Evolutionary conservation across 495 filamentous ascomycete species (phyloP).

Genomic region (Parathielavia hyrcaniae): DNA sequence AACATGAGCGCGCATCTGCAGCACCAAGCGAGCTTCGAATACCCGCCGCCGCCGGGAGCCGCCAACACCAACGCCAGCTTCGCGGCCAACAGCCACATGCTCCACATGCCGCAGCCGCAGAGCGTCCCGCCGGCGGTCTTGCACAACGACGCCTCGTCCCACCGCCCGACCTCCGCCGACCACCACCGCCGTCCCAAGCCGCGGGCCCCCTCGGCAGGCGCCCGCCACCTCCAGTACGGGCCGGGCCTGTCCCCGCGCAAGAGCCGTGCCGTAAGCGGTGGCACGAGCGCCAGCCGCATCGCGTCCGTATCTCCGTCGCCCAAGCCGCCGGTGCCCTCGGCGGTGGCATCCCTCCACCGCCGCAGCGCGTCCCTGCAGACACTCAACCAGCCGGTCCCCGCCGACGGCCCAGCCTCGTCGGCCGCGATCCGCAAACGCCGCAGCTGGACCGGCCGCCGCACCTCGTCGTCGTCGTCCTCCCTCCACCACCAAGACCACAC

Average conservation of each 20-base stretch:
- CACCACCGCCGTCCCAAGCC: slow-evolving; percentile 33
- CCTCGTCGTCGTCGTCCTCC: neutral
- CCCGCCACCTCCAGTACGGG: slow-evolving; percentile 31
- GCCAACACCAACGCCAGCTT: slow-evolving; percentile 24
- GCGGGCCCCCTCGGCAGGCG: slow-evolving; percentile 40
- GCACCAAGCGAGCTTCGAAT: slow-evolving; percentile 25
- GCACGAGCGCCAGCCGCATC: neutral
- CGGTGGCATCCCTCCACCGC: slow-evolving; percentile 14
- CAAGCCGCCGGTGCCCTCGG: slow-evolving; percentile 21
- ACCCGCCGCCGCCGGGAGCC: slow-evolving; percentile 15
- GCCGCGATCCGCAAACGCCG: slow-evolving; percentile 26
- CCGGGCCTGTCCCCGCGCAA: slow-evolving; percentile 36
- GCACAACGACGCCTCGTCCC: slow-evolving; percentile 8
- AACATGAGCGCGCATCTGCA: slow-evolving; percentile 18
- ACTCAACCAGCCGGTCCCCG: slow-evolving; percentile 2
- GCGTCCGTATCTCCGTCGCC: slow-evolving; percentile 3
- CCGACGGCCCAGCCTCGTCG: neutral
- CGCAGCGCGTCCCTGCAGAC: slow-evolving; percentile 29
- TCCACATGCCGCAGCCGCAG: slow-evolving; percentile 33
- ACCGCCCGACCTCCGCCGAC: slow-evolving; percentile 13
- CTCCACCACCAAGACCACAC: slow-evolving; percentile 3
- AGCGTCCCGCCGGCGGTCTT: slow-evolving; percentile 10
- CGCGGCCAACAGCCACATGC: slow-evolving; percentile 31
- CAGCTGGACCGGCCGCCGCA: slow-evolving; percentile 24
- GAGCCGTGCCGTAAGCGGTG: slow-evolving; percentile 25